Base-by-base conservation (phyloP, 495 filamentous ascomycete genomes). In the Baudoinia panamericana region DNA sequence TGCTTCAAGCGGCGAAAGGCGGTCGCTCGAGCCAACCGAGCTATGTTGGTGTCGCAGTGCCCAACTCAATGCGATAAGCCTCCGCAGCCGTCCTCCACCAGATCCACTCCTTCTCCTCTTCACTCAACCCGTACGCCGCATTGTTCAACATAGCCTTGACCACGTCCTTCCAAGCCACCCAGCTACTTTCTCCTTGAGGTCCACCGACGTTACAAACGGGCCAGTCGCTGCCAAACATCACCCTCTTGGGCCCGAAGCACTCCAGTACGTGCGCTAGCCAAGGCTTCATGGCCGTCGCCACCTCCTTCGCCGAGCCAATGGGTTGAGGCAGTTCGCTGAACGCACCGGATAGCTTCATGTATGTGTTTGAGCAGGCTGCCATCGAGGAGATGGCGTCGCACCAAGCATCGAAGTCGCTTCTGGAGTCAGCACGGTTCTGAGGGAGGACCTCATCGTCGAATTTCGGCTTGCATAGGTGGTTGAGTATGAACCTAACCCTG, bases 221-320 rank as follows among this genome's bases (percentile, higher is more conserved):
- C 86, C 85, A 94, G 55, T 93, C 84, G 34, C 77, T 84, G 4
- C 78, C 86, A 57, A 85, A 94, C 76, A 94, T 85, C 40, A 86
- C 68, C 33, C 82, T 63, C n/a, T 63, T 55, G 1, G 78, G 59
- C 5, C 76, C 73, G 56, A 93, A 93, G 2, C 68, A 64, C 15
- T 74, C 71, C 26, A 88, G 63, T 0, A 83, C 57, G 4, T 72
- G 69, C 31, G 72, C 68, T 0, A 85, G 64, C 77, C 82, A 90
- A 1, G 75, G 76, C 35, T 59, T 59, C 3, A 79, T 43, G 17
- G 46, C 39, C 11, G 62, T 52, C 2, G 67, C 53, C 7, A 76
- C 45, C 11, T 45, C 46, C 17, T 63, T 52, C 10, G 70, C 61
- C 53, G 2, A 59, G 30, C 26, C 57, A 30, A 52, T 60, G 6